phyloP scores from a whole-genome alignment of 1,284 basidiomycete species.

The Tremellales sp. region DNA sequence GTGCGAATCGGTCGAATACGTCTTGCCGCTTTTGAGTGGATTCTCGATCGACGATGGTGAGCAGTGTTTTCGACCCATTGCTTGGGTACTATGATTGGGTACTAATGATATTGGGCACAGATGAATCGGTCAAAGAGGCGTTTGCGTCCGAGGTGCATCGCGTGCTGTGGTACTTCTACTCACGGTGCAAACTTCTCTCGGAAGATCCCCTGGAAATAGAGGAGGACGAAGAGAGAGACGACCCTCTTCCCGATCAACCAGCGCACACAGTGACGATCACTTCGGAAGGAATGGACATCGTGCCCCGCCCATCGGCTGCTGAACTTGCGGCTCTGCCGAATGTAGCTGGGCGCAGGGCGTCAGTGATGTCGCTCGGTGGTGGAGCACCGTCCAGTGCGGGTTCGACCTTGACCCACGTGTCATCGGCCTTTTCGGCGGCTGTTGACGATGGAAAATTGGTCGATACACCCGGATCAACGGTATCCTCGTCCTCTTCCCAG shows the following conservation, averaged over 20 bases:
- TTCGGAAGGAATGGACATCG: conserved; percentile 35
- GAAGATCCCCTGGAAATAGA: conserved; percentile 12
- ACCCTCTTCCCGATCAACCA: no score
- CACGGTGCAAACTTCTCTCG: conserved; percentile 42
- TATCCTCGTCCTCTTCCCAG: conserved; percentile 10
- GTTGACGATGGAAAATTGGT: conserved; percentile 3
- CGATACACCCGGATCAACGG: conserved; percentile 19
- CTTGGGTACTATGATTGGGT: conserved; percentile 6
- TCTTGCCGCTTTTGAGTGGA: conserved; percentile 80
- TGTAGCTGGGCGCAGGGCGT: conserved; percentile 6
- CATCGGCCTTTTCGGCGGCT: conserved; percentile 5
- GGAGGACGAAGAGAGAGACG: conserved; percentile 10
- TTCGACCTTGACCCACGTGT: conserved; percentile 12
- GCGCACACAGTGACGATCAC: conserved; percentile 30
- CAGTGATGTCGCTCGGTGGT: conserved; percentile 7
- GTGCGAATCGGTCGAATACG: conserved; percentile 88
- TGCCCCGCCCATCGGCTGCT: conserved; percentile 23
- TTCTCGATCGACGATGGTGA: conserved; percentile 83
- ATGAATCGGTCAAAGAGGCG: conserved; percentile 86
- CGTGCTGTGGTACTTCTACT: conserved; percentile 93
- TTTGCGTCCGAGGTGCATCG: conserved; percentile 76
- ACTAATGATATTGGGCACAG: conserved; percentile 52
- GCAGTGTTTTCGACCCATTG: conserved; percentile 28
- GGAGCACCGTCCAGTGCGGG: conserved; percentile 15
- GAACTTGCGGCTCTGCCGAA: conserved; percentile 11